A percentile compares a stretch with the other conserved stretches of the same genome.
Evolutionary conservation across 2,329 filamentous ascomycete genomes (phyloP).

Genomic region (Daldinia sp.): DNA sequence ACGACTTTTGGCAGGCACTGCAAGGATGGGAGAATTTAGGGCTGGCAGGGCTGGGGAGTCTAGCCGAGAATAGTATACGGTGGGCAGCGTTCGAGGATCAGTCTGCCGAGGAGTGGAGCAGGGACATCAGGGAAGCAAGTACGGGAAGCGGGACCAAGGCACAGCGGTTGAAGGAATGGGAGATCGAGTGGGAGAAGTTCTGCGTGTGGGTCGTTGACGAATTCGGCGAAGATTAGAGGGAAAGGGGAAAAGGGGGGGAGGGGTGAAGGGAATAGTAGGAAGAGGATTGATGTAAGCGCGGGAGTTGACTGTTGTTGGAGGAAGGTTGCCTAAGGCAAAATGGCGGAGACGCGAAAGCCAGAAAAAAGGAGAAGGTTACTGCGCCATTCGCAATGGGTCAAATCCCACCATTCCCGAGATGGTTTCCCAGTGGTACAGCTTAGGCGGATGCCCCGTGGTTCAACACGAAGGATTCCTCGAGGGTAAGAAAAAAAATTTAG

Average conservation of each 20-base stretch:
- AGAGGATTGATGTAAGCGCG: constrained; percentile 7
- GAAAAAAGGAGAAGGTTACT: neutral
- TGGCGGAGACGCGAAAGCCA: constrained; percentile 12
- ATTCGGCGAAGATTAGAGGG: constrained; percentile 58
- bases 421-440: neutral
- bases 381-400: constrained; percentile 3
- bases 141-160: constrained; percentile 76
- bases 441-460: constrained; percentile 15
- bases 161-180: constrained; percentile 78
- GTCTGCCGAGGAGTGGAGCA: constrained; percentile 72
- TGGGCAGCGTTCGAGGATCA: constrained; percentile 92
- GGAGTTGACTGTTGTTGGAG: constrained; percentile 1
- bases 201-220: constrained; percentile 89
- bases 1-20: constrained; percentile 93
- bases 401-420: constrained; percentile 19
- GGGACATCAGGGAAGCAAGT: constrained; percentile 76
- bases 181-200: constrained; percentile 84
- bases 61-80: constrained; percentile 91
- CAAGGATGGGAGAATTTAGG: constrained; percentile 94
- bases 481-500: constrained; percentile 10
- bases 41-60: constrained; percentile 81
- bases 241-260: neutral
- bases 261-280: neutral
- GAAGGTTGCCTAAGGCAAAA: constrained; percentile 17
- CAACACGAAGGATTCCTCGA: constrained; percentile 21